Conservation (phyloP, 805 yeast species). For the Debaryomyces tyrocola region DNA sequence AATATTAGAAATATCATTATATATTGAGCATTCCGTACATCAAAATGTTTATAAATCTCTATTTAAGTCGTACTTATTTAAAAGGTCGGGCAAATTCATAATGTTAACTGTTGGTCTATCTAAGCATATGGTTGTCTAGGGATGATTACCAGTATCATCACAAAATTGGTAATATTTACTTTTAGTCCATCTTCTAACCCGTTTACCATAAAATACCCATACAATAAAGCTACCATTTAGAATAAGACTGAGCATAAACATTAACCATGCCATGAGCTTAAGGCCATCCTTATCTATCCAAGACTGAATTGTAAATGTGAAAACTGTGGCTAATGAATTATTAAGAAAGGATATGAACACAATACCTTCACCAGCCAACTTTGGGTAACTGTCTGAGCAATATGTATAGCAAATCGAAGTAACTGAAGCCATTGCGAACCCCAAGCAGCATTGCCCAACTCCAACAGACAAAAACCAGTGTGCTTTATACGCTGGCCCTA, state of each 20-base stretch:
- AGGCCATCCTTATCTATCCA: slow-evolving; percentile 26
- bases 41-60: too few relatives aligned
- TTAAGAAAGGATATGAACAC: slow-evolving; percentile 44
- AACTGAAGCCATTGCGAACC: slow-evolving; percentile 46
- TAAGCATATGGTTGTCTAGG: too few relatives aligned
- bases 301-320: slow-evolving; percentile 31
- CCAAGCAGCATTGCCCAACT: slow-evolving; percentile 46
- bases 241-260: slow-evolving; percentile 26
- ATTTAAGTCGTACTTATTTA: too few relatives aligned
- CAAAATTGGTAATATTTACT: too few relatives aligned
- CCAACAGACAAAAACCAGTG: slow-evolving; percentile 46
- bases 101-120: too few relatives aligned
- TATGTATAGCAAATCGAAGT: slow-evolving; percentile 47
- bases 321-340: slow-evolving; percentile 37
- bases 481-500: slow-evolving; percentile 31
- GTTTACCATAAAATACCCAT: slow-evolving; percentile 23
- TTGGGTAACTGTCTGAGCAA: slow-evolving; percentile 45
- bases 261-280: slow-evolving; percentile 13
- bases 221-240: slow-evolving; percentile 22
- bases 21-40: too few relatives aligned
- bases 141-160: too few relatives aligned
- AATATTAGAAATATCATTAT: too few relatives aligned
- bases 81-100: too few relatives aligned
- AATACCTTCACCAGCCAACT: slow-evolving; percentile 43
- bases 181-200: slow-evolving; percentile 12